Conservation (phyloP, 1,284 basidiomycete species). For the Malassezia brasiliensis region DNA sequence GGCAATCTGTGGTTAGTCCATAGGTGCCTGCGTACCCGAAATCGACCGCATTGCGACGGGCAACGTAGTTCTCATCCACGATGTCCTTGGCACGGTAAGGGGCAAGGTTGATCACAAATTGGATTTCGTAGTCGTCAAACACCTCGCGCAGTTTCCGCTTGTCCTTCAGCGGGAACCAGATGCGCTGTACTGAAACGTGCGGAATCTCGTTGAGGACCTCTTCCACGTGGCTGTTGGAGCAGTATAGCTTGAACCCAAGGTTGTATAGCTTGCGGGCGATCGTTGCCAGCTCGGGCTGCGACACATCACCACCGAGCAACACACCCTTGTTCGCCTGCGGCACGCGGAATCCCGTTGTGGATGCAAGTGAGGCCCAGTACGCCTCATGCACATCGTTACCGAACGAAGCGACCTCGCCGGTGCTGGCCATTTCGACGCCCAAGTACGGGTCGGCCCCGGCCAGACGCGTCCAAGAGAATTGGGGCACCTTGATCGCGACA, state of each 20-base stretch:
- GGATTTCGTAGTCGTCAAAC: conserved; percentile 82
- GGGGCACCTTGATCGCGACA: conserved; percentile 91
- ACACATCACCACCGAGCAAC: conserved; percentile 74
- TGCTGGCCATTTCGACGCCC: conserved; percentile 83
- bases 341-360: conserved; percentile 81
- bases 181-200: conserved; percentile 60
- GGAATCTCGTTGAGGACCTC: conserved; percentile 62
- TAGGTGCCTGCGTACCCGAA: conserved; percentile 30
- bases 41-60: conserved; percentile 53
- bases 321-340: conserved; percentile 69
- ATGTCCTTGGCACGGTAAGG: conserved; percentile 67
- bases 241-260: conserved; percentile 84
- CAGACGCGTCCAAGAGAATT: conserved; percentile 96
- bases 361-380: conserved; percentile 83
- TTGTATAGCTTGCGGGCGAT: conserved; percentile 59
- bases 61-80: conserved; percentile 91
- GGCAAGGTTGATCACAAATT: conserved; percentile 88
- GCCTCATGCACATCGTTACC: conserved; percentile 89
- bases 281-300: conserved; percentile 66
- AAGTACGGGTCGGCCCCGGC: conserved; percentile 70
- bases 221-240: conserved; percentile 71
- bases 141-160: conserved; percentile 82
- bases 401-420: conserved; percentile 96
- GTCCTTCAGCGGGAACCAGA: conserved; percentile 93
- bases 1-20: conserved; percentile 49